Base-by-base conservation (phyloP, 2,329 filamentous ascomycete genomes). In the Stenocarpella maydis region DNA sequence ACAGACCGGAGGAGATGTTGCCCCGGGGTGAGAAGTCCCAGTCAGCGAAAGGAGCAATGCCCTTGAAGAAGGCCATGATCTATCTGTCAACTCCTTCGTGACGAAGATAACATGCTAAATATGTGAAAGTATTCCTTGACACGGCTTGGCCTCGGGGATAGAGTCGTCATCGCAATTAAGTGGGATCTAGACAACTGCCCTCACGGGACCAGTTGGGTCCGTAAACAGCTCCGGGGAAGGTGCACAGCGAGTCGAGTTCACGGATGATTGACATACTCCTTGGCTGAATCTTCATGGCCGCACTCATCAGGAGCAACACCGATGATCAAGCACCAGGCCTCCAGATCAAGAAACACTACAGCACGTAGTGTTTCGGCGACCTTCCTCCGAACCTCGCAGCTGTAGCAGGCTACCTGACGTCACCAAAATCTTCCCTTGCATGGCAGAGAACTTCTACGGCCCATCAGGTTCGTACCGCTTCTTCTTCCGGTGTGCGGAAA, bases 191-290 rank as follows among this genome's bases (percentile, higher is more conserved):
- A 34, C n/a, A 37, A 67, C n/a, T 69, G 69, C n/a, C 70, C 71
- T 8, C 43, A 55, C 8, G 69, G 69, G 1, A 75, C n/a, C n/a
- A n/a, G n/a, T 73, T 21, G 68, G 74, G 70, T 72, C 72, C 31
- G 71, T 75, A 5, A 75, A 72, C 73, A 75, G 72, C 15, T 73
- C 72, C 67, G 74, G 75, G 2, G 74, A 76, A 73, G 74, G 74
- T 2, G 71, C 72, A 47, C 54, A 34, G 14, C 49, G 69, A 26
- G 37, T 76, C 4, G 69, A 70, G 58, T 71, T 52, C 34, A 50
- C 68, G 26, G 73, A 73, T 3, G 67, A 58, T 14, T n/a, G 71
- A 70, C 3, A 71, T 65, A 28, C 61, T 76, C 6, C 69, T 64
- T 26, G 70, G 74, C 28, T 74, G 73, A n/a, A 72, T 76, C 7